A percentile compares a stretch with the other conserved stretches of the same genome.
These are phyloP conservation scores for Dendrocalamus sinicus DNA, from an alignment of 176 grass and related monocot genomes.

Conservation along the genomic window DNA sequence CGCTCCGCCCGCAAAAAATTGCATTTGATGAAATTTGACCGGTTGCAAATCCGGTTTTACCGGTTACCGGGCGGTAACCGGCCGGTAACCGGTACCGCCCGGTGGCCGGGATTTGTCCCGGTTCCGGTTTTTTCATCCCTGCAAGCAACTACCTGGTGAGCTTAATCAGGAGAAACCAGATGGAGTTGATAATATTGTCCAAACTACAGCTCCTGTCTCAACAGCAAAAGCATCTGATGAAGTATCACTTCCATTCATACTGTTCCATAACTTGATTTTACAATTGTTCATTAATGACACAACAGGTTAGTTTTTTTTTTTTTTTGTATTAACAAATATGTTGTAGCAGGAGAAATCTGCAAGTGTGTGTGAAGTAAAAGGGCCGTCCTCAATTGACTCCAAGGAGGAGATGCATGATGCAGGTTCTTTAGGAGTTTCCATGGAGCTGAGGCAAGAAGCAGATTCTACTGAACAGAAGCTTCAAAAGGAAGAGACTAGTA, in stretches of 20 bases:
- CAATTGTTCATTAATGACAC: not conserved
- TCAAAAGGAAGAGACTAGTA: slow-evolving; percentile 17
- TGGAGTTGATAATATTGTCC: not conserved
- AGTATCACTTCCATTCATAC: not conserved
- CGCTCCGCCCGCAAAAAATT: too few relatives aligned
- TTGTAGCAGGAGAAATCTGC: not conserved
- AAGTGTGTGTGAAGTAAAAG: not conserved
- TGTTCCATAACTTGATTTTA: not conserved
- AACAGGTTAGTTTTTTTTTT: not conserved
- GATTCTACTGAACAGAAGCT: not conserved
- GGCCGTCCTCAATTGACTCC: not conserved
- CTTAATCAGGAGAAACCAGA: slow-evolving; percentile 2
- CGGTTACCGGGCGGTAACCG: too few relatives aligned
- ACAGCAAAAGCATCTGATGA: slow-evolving; percentile 36
- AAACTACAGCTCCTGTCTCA: not conserved
- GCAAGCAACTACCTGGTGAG: slow-evolving; percentile 17
- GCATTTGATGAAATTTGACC: too few relatives aligned
- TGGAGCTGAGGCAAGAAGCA: not conserved
- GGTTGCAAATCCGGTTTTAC: too few relatives aligned
- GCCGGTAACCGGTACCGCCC: too few relatives aligned
- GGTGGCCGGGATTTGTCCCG: too few relatives aligned
- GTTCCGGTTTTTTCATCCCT: too few relatives aligned
- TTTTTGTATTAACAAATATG: not conserved
- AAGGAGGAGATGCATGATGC: not conserved
- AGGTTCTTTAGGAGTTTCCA: not conserved